Evolutionary conservation across 1,139 yeast species (phyloP).

Genomic region (Kodamaea plutei): DNA sequence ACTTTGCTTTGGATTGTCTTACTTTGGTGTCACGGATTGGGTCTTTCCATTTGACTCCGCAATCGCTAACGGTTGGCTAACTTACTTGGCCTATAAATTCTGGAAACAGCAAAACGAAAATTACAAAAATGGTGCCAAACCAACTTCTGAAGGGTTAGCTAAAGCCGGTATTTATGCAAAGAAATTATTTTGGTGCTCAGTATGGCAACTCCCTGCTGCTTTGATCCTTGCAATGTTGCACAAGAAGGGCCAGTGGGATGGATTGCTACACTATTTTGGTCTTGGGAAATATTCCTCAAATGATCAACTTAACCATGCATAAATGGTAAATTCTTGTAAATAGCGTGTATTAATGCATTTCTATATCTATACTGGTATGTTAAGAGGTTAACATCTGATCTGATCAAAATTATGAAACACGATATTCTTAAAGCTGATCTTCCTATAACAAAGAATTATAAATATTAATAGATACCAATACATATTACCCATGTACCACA

Average conservation of each 20-base stretch:
- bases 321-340: too few species aligned
- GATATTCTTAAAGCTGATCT: too few species aligned
- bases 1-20: constrained; percentile 76
- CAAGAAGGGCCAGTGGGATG: constrained; percentile 93
- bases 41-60: constrained; percentile 77
- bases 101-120: constrained; percentile 73
- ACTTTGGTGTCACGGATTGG: constrained; percentile 79
- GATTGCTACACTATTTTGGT: constrained; percentile 41
- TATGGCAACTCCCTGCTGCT: constrained; percentile 89
- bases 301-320: too few species aligned
- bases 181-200: constrained; percentile 90
- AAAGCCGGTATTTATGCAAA: constrained; percentile 68
- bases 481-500: too few species aligned
- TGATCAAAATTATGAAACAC: too few species aligned
- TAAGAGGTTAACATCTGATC: too few species aligned
- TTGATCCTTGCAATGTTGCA: constrained; percentile 89
- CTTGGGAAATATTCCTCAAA: too few species aligned
- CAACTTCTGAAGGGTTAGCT: constrained; percentile 52
- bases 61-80: constrained; percentile 78
- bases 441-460: too few species aligned
- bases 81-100: constrained; percentile 74
- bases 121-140: constrained; percentile 36
- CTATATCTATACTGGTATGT: too few species aligned
- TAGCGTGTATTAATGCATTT: too few species aligned
- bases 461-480: too few species aligned